phyloP scores from a whole-genome alignment of 306 rosid species.

The Vicia sativa region DNA sequence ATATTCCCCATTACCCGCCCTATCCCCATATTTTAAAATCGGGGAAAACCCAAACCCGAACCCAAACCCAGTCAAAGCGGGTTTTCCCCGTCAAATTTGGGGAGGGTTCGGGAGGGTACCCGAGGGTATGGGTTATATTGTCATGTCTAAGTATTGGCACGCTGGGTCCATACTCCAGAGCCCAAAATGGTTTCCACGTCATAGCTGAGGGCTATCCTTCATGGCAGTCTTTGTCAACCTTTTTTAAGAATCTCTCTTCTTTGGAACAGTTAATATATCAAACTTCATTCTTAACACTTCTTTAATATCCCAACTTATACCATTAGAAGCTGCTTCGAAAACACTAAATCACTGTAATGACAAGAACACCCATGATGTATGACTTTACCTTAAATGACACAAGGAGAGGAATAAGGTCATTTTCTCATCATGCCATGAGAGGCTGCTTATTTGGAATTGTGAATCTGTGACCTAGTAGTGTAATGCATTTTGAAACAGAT shows the following conservation, averaged over 20 bases:
- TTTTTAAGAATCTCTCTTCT: neutral
- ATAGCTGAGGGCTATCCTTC: constrained; percentile 44
- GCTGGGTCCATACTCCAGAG: constrained; percentile 16
- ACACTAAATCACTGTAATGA: constrained; percentile 1
- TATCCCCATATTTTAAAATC: no score
- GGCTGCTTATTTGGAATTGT: constrained; percentile 38
- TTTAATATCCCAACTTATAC: no score
- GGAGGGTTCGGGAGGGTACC: no score
- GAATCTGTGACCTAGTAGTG: constrained; percentile 29
- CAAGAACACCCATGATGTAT: constrained; percentile 22
- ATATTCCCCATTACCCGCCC: no score
- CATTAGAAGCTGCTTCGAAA: no score
- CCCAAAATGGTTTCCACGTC: constrained; percentile 59
- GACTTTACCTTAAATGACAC: constrained; percentile 3
- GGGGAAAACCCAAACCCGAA: no score
- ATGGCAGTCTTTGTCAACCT: constrained; percentile 46
- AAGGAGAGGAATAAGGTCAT: constrained; percentile 27
- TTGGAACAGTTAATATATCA: constrained; percentile 3
- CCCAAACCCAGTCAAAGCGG: no score
- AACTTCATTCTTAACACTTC: no score
- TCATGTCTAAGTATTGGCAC: constrained; percentile 30
- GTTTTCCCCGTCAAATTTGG: no score
- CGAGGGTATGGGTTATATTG: no score
- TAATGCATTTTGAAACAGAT: constrained; percentile 29
- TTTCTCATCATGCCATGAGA: constrained; percentile 34